A percentile compares a stretch with the other conserved stretches of the same genome.
Evolutionary conservation across 2,329 filamentous ascomycete species (phyloP).

Genomic region (Penicillium sp.): DNA sequence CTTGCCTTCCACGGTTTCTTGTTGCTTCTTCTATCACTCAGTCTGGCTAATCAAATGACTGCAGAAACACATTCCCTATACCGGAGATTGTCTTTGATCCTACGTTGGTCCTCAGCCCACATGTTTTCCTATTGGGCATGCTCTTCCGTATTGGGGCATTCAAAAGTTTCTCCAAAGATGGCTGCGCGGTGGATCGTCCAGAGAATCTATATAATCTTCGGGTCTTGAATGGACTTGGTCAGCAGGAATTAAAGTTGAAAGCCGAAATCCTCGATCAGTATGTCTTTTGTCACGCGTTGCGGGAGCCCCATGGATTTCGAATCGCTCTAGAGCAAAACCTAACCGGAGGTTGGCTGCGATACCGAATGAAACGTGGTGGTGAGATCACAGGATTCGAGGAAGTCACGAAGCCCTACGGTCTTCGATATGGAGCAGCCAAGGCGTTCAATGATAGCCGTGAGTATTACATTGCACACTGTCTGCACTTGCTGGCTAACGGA

Average conservation of each 20-base stretch:
- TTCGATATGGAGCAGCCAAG: constrained; percentile 35
- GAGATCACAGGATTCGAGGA: constrained; percentile 33
- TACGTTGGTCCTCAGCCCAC: no score
- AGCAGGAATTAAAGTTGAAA: constrained; percentile 32
- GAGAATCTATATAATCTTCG: constrained; percentile 34
- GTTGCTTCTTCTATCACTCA: no score
- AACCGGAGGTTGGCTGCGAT: constrained; percentile 20
- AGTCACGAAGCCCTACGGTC: constrained; percentile 30
- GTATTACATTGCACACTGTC: constrained; percentile 14
- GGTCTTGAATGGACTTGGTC: constrained; percentile 27
- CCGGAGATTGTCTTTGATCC: no score
- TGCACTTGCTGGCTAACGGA: constrained; percentile 41
- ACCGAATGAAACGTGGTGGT: constrained; percentile 26
- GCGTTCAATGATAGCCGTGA: constrained; percentile 37
- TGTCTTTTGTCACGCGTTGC: constrained; percentile 29
- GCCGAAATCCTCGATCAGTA: constrained; percentile 28
- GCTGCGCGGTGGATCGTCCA: constrained; percentile 28
- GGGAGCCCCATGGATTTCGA: constrained; percentile 19
- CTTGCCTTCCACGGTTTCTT: no score
- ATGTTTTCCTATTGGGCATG: no score
- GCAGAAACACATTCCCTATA: no score
- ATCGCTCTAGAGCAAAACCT: constrained; percentile 27
- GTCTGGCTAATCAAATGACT: no score
- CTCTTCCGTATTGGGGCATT: no score
- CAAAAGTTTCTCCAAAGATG: no score